A percentile compares a stretch with the other conserved stretches of the same genome.
These are phyloP conservation scores for Aspergillus indologenus DNA, from an alignment of 495 filamentous ascomycete genomes.

Conservation along the genomic window DNA sequence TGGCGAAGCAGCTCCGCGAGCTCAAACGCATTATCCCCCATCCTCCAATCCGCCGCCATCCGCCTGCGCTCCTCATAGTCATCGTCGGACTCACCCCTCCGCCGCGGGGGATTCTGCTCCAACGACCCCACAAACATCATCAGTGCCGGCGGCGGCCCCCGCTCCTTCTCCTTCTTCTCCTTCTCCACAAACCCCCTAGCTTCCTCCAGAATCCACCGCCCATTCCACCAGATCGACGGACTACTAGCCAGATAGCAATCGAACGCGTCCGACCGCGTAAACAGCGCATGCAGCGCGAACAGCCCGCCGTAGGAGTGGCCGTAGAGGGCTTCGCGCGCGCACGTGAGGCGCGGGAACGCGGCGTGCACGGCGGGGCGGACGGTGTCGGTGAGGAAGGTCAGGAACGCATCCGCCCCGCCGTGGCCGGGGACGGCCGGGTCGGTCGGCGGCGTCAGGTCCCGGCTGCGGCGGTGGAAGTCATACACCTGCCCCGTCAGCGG, in stretches of 20 bases:
- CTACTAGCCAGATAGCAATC: constrained; percentile 26
- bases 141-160: constrained; percentile 8
- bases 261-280: constrained; percentile 22
- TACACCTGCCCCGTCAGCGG: constrained; percentile 22
- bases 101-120: constrained; percentile 43
- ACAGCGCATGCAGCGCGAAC: constrained; percentile 25
- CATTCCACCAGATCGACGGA: constrained; percentile 30
- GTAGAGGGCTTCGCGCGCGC: constrained; percentile 22
- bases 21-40: constrained; percentile 38
- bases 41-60: constrained; percentile 41
- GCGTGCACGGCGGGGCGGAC: constrained; percentile 20
- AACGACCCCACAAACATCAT: constrained; percentile 19
- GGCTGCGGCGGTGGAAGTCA: constrained; percentile 15
- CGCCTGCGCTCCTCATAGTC: constrained; percentile 42
- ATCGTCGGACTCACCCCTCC: constrained; percentile 24
- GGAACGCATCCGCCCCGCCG: constrained; percentile 23
- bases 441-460: constrained; percentile 25
- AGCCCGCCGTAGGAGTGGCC: constrained; percentile 30
- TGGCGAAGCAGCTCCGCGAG: constrained; percentile 12
- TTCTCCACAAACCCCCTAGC: constrained; percentile 17
- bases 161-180: too few species aligned
- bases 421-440: constrained; percentile 10
- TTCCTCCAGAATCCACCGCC: constrained; percentile 16
- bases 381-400: constrained; percentile 23
- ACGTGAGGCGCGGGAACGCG: constrained; percentile 14